Base-by-base conservation (phyloP, 495 filamentous ascomycete species). In the Annulohypoxylon maeteangense region DNA sequence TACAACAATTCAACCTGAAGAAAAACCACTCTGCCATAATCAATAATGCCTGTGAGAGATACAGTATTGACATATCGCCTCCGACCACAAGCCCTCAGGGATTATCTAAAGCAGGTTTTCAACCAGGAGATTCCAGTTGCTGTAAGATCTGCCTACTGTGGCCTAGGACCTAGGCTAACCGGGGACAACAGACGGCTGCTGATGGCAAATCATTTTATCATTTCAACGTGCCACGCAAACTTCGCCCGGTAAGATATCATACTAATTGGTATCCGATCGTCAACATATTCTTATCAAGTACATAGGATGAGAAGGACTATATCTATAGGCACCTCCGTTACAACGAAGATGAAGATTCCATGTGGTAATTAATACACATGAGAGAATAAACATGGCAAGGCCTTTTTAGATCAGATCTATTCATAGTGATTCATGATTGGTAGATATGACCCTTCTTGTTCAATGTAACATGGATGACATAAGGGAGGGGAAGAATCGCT, bases 141-240 rank as follows among this genome's bases (percentile, higher is more conserved):
- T 16, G 61, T 64, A 64, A 55, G 61, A 47, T 32, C 7, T 7
- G 16, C 38, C 4, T 20, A 1, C 29, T 18, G 31, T 50, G 45
- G 45, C 54, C 54, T 40, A 0, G 23, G 1, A n/a, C 45, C 34
- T 8, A 32, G 61, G 50, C 61, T 64, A 36, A 64, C 50, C 47
- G 16, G n/a, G 23, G 44, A 22, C n/a, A 7, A 6, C 14, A 64
- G 48, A 22, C n/a, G 4, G 36, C 61, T 7, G n/a, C 22, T 8
- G 61, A 64, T 8, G 61, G 38, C 38, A 44, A 34, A 47, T 11
- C 61, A 1, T 45, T 55, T n/a, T 64, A 64, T 25, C 20, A n/a
- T 14, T 64, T 64, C 27, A 55, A 32, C 11, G 44, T 64, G 54
- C 61, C 61, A 29, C 61, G 61, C 31, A 54, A n/a, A 36, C 61